Conservation (phyloP, 2,329 filamentous ascomycete species). For the Tricladium varicosporioides region DNA sequence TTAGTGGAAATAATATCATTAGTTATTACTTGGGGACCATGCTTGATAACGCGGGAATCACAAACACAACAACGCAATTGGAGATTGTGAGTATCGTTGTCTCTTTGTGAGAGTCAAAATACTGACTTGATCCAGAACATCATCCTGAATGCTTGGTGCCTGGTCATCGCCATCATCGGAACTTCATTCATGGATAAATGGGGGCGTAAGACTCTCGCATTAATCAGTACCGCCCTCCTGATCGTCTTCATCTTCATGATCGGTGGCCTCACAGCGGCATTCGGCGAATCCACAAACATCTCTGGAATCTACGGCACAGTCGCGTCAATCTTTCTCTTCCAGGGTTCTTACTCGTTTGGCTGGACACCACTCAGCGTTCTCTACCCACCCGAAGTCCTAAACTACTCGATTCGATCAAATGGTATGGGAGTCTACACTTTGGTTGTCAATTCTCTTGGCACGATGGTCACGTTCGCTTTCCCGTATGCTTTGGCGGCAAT, state of each 20-base stretch:
- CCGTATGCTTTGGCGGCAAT: constrained; percentile 39
- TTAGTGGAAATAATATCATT: constrained; percentile 47
- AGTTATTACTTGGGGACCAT: constrained; percentile 39
- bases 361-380: constrained; percentile 49
- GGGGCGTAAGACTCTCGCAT: constrained; percentile 45
- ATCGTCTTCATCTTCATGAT: constrained; percentile 49
- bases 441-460: constrained; percentile 28
- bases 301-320: constrained; percentile 42
- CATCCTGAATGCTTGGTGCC: constrained; percentile 50
- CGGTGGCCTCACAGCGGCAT: constrained; percentile 50
- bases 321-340: constrained; percentile 50
- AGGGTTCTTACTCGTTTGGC: constrained; percentile 48
- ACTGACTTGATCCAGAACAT: constrained; percentile 40
- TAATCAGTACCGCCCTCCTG: constrained; percentile 39
- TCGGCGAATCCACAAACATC: constrained; percentile 12
- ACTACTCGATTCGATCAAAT: constrained; percentile 46
- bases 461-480: constrained; percentile 41
- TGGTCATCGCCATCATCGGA: constrained; percentile 41
- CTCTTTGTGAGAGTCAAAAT: constrained; percentile 13
- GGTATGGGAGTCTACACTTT: constrained; percentile 41
- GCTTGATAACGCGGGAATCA: constrained; percentile 36
- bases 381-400: constrained; percentile 47
- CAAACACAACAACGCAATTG: constrained; percentile 33
- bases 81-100: constrained; percentile 15
- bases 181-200: constrained; percentile 42